Base-by-base conservation (phyloP, 306 rosid species). In the Oemleria cerasiformis region DNA sequence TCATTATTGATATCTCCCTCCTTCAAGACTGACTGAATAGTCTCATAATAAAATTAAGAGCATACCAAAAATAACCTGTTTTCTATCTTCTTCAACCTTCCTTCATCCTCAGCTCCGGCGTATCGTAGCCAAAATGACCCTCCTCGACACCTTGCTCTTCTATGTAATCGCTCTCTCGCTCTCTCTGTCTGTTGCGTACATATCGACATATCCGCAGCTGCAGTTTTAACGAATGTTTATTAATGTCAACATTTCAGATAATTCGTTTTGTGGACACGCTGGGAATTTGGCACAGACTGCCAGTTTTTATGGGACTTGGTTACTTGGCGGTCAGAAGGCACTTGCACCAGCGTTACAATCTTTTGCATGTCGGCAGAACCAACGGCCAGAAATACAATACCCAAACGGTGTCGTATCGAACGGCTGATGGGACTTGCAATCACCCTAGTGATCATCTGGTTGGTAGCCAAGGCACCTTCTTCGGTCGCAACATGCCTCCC, bases 401-500 rank as follows among this genome's bases (percentile, higher is more conserved):
- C 1, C 68, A 76, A 15, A 72, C 67, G 7, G 67, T 75, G 36
- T 67, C 80, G 1, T 77, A 83, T 69, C 78, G 94, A 53, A 90
- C 90, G 9, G 80, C 96, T 1, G 84, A 84, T 15, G 96, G 96
- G 8, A 88, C 75, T 2, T 88, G 86, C 73, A 90, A 84, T 75
- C 84, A 86, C 74, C 90, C 91, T 15, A 2, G 23, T 14, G 85
- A 90, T 50, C 67, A 83, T 45, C 65, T 81, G 44, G 44, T 83
- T 8, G 94, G 97, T 0, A 90, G 97, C 72, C 90, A 86, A 45
- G 87, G 94, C 39, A 79, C 92, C 17, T 76, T 65, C 19, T 79
- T 90, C 41, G 94, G 94, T 64, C 86, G 94, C 59, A 86, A 90
- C 40, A 88, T 90, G 94, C 96, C 87, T 6, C 92, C 90, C 0